Conservation (phyloP, 2,329 filamentous ascomycete genomes). For the Aschersonia sp. region DNA sequence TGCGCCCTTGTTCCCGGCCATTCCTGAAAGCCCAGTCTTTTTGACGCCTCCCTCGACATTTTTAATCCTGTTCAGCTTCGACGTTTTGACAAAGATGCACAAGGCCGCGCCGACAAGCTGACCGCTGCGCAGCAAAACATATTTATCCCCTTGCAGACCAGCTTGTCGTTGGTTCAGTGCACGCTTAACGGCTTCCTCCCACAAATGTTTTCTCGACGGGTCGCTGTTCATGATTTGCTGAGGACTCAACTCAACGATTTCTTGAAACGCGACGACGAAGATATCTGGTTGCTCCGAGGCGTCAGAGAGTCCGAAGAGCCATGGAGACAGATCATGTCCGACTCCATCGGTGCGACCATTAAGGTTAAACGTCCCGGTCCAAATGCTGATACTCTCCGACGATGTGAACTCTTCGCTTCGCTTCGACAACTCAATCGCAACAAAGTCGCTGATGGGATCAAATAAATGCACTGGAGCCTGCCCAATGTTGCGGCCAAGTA, state of each 20-base stretch:
- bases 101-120: conserved; percentile 90
- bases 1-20: conserved; percentile 95
- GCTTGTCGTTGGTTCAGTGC: conserved; percentile 63
- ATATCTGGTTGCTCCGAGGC: conserved; percentile 63
- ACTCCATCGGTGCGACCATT: conserved; percentile 76
- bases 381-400: conserved; percentile 61
- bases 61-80: conserved; percentile 68
- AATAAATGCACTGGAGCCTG: conserved; percentile 76
- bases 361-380: conserved; percentile 84
- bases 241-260: conserved; percentile 94
- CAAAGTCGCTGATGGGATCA: conserved; percentile 88
- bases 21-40: conserved; percentile 87
- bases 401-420: conserved; percentile 61
- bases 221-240: conserved; percentile 99
- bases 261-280: conserved; percentile 85
- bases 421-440: conserved; percentile 60
- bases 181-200: conserved; percentile 70
- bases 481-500: conserved; percentile 72
- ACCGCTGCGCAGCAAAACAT: conserved; percentile 79
- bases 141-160: conserved; percentile 54
- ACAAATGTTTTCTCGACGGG: conserved; percentile 67
- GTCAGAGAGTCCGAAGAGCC: conserved; percentile 56
- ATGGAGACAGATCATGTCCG: conserved; percentile 65
- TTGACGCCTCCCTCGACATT: conserved; percentile 95
- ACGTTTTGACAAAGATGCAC: conserved; percentile 77